phyloP scores from a whole-genome alignment of 371 early-diverging fungal genomes.

The Furculomyces boomerangus region DNA sequence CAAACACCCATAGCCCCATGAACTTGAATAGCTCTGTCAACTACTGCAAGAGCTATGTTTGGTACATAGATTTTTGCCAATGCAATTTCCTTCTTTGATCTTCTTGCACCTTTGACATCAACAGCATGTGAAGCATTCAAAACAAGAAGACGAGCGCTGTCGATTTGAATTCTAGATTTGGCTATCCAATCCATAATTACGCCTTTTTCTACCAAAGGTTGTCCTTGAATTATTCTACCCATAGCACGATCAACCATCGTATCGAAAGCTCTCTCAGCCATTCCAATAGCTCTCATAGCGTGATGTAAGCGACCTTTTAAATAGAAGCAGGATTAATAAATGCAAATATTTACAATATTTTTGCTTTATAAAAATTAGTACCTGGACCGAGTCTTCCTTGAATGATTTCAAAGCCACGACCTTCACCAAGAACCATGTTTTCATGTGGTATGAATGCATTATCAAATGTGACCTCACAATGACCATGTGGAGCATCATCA shows the following conservation, averaged over 20 bases:
- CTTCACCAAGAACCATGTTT: slow-evolving; percentile 83
- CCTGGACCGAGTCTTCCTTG: slow-evolving; percentile 92
- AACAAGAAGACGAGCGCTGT: slow-evolving; percentile 75
- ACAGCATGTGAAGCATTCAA: slow-evolving; percentile 77
- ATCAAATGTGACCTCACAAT: slow-evolving; percentile 79
- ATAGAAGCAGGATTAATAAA: background rate
- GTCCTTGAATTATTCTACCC: slow-evolving; percentile 77
- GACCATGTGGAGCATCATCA: slow-evolving; percentile 91
- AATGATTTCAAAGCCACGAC: slow-evolving; percentile 91
- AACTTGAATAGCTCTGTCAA: slow-evolving; percentile 82
- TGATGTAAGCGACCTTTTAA: slow-evolving; percentile 18
- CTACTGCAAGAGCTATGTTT: slow-evolving; percentile 43
- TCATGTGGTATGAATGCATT: slow-evolving; percentile 73
- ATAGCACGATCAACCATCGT: slow-evolving; percentile 68
- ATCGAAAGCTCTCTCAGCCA: slow-evolving; percentile 82
- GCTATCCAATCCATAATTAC: slow-evolving; percentile 65
- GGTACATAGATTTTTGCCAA: slow-evolving; percentile 90
- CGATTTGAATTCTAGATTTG: slow-evolving; percentile 71
- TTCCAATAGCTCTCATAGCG: slow-evolving; percentile 85
- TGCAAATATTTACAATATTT: background rate
- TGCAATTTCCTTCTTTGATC: slow-evolving; percentile 70
- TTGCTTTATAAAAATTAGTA: background rate
- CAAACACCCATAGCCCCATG: slow-evolving; percentile 82
- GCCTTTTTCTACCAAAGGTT: slow-evolving; percentile 58
- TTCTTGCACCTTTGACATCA: slow-evolving; percentile 70